Percentiles rank a stretch among this genome's conserved stretches.
These are phyloP conservation scores for Ochromonas danica DNA, from an alignment of 108 stramenopile species.

Conservation along the genomic window DNA sequence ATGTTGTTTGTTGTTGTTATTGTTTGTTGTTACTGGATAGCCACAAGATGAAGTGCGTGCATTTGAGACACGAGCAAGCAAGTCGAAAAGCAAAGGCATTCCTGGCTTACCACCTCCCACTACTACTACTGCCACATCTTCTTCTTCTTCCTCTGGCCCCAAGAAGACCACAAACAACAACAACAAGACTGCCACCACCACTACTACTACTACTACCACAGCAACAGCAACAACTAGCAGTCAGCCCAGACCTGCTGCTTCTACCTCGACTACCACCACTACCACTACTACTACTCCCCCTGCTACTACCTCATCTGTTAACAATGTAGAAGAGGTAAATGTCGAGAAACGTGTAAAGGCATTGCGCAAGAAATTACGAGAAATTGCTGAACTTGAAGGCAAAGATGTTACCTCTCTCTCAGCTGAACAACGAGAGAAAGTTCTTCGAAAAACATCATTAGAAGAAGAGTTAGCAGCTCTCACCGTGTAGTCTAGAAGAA, in stretches of 20 bases:
- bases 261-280: too few relatives aligned
- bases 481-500: background rate
- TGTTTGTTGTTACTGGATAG: background rate
- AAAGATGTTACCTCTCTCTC: background rate
- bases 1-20: too few relatives aligned
- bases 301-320: too few relatives aligned
- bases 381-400: background rate
- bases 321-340: too few relatives aligned
- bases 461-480: background rate
- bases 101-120: background rate
- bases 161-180: too few relatives aligned
- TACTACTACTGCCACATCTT: too few relatives aligned
- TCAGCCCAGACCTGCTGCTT: too few relatives aligned
- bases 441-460: background rate
- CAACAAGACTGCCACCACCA: too few relatives aligned
- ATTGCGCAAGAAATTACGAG: background rate
- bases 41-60: background rate
- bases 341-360: background rate
- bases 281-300: too few relatives aligned
- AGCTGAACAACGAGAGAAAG: background rate
- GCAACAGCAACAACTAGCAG: too few relatives aligned
- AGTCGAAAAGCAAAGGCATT: background rate
- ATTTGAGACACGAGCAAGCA: background rate
- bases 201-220: too few relatives aligned
- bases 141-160: too few relatives aligned